Evolutionary conservation across 495 filamentous ascomycete species (phyloP).

Genomic region (Talaromyces ruber): DNA sequence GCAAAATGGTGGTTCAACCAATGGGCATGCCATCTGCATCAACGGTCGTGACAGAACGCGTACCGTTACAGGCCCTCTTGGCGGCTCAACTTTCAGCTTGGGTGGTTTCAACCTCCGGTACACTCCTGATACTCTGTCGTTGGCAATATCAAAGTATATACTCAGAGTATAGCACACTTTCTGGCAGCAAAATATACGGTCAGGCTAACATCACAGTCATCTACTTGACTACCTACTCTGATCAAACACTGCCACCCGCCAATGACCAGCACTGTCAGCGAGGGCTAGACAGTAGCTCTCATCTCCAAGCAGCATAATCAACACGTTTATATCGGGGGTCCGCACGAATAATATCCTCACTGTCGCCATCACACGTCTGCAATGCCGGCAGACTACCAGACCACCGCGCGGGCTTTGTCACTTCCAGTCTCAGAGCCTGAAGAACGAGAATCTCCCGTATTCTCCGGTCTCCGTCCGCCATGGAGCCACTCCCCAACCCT

Average conservation of each 20-base stretch:
- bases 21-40: neutral
- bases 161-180: neutral
- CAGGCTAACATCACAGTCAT: neutral
- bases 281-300: constrained; percentile 2
- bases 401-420: constrained; percentile 57
- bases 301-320: neutral
- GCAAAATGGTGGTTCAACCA: neutral
- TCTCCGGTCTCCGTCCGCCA: constrained; percentile 33
- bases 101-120: neutral
- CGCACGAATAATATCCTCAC: neutral
- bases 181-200: neutral
- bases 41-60: neutral
- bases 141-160: neutral
- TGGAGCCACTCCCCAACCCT: constrained; percentile 24
- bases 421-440: constrained; percentile 46
- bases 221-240: neutral
- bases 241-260: neutral
- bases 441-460: constrained; percentile 18
- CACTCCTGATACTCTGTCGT: neutral
- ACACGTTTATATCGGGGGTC: no score
- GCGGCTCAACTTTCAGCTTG: neutral
- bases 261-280: neutral
- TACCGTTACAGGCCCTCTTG: neutral
- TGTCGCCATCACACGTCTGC: neutral
- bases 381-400: constrained; percentile 52